Evolutionary conservation across 2,329 filamentous ascomycete species (phyloP).

Genomic region (Phyllosticta citribraziliensis): DNA sequence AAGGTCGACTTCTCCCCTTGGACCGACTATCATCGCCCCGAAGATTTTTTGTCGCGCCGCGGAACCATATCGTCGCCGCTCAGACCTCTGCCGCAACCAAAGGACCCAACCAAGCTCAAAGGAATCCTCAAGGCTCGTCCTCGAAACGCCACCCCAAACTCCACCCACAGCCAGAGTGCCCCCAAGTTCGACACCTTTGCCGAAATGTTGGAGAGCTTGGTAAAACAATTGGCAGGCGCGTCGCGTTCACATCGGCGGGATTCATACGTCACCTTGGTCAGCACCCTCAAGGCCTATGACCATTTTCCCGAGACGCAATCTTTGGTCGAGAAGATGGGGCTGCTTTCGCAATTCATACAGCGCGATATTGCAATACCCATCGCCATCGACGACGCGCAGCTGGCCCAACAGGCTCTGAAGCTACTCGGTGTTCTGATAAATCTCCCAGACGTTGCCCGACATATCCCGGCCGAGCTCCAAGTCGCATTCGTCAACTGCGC

Average conservation of each 20-base stretch:
- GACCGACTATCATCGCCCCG: conserved; percentile 42
- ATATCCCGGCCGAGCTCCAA: conserved; percentile 68
- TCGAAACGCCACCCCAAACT: conserved; percentile 17
- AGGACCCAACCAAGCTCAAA: conserved; percentile 49
- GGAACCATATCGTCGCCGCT: conserved; percentile 27
- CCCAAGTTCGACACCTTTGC: conserved; percentile 51
- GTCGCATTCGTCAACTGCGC: conserved; percentile 72
- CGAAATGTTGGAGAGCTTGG: conserved; percentile 75
- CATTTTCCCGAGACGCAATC: conserved; percentile 50
- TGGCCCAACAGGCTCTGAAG: conserved; percentile 68
- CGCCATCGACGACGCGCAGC: conserved; percentile 49
- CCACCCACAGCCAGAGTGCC: conserved; percentile 17
- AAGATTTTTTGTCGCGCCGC: conserved; percentile 17
- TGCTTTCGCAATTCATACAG: conserved; percentile 73
- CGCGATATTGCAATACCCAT: conserved; percentile 54
- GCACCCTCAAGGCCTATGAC: conserved; percentile 70
- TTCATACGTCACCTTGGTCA: conserved; percentile 72
- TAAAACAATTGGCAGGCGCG: conserved; percentile 67
- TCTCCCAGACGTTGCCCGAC: conserved; percentile 58
- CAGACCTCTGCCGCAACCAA: conserved; percentile 38
- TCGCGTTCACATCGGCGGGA: conserved; percentile 68
- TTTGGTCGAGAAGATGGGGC: conserved; percentile 58
- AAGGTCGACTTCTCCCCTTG: conserved; percentile 54
- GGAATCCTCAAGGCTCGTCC: conserved; percentile 71
- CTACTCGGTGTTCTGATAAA: conserved; percentile 69